A percentile compares a stretch with the other conserved stretches of the same genome.
phyloP scores from a whole-genome alignment of 78 protist species.

The Dictyostelium citrinum region DNA sequence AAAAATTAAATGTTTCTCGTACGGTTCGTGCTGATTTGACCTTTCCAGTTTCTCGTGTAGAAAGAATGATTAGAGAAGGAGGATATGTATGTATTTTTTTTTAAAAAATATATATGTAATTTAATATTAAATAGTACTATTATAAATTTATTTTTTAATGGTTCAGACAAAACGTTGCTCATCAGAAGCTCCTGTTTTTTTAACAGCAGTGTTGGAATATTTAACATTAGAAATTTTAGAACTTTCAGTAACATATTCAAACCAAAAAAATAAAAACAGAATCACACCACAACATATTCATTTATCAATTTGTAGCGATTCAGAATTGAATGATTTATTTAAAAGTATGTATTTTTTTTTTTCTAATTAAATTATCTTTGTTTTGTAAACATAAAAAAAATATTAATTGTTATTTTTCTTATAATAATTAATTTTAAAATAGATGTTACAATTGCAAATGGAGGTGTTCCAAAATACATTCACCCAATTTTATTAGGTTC shows the following conservation, averaged over 20 bases:
- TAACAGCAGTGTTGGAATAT: not conserved
- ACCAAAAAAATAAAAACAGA: not conserved
- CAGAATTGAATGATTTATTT: not conserved
- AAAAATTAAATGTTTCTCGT: not conserved
- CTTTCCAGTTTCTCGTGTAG: constrained; percentile 94
- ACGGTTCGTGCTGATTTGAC: constrained; percentile 83
- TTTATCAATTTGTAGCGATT: not conserved
- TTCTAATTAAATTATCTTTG: no score
- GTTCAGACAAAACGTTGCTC: not conserved
- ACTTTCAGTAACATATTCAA: not conserved
- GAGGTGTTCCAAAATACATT: not conserved
- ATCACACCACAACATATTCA: not conserved
- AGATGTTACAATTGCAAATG: not conserved
- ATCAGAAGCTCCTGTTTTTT: not conserved
- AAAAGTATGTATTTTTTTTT: not conserved
- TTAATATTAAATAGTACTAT: no score
- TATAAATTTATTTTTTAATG: no score
- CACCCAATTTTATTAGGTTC: not conserved
- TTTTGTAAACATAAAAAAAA: no score
- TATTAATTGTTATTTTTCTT: no score
- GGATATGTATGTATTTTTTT: constrained; percentile 65
- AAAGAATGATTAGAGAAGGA: constrained; percentile 85
- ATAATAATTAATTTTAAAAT: no score
- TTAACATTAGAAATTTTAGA: not conserved
- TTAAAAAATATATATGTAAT: no score